phyloP scores from a whole-genome alignment of 306 rosid species.

The Lathyrus oleraceus region DNA sequence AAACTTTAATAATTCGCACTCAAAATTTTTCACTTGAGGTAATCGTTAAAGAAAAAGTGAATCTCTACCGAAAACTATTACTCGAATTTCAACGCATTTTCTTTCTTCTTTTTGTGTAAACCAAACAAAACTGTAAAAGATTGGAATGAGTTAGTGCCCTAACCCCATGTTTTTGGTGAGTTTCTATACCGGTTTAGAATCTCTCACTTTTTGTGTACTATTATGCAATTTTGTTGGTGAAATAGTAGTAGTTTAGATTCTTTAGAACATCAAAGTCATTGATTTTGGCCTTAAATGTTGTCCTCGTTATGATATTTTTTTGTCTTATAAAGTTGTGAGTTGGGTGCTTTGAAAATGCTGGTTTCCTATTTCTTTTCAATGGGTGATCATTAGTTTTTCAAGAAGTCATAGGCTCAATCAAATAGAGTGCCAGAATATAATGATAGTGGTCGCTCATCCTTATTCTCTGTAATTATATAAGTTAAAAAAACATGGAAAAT shows the following conservation, averaged over 20 bases:
- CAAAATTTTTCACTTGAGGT: no score
- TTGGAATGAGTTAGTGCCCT: no score
- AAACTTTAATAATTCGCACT: no score
- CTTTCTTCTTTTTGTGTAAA: no score
- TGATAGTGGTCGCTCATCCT: constrained; percentile 1
- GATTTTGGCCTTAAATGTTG: not conserved
- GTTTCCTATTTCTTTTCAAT: constrained; percentile 17
- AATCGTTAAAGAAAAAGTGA: no score
- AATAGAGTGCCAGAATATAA: constrained; percentile 23
- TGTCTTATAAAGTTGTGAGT: not conserved
- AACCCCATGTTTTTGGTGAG: no score
- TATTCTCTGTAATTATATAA: not conserved
- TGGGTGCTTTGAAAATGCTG: constrained; percentile 1
- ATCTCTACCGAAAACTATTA: no score
- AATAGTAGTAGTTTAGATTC: not conserved
- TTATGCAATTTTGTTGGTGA: not conserved
- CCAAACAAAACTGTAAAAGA: no score
- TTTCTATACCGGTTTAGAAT: no score
- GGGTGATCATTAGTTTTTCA: constrained; percentile 34
- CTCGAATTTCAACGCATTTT: no score
- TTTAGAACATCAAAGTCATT: not conserved
- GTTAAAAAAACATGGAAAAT: no score
- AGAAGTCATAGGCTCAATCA: constrained; percentile 48
- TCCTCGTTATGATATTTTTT: not conserved
- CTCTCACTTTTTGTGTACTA: not conserved